phyloP scores from a whole-genome alignment of 495 filamentous ascomycete species.

The Letharia columbiana region DNA sequence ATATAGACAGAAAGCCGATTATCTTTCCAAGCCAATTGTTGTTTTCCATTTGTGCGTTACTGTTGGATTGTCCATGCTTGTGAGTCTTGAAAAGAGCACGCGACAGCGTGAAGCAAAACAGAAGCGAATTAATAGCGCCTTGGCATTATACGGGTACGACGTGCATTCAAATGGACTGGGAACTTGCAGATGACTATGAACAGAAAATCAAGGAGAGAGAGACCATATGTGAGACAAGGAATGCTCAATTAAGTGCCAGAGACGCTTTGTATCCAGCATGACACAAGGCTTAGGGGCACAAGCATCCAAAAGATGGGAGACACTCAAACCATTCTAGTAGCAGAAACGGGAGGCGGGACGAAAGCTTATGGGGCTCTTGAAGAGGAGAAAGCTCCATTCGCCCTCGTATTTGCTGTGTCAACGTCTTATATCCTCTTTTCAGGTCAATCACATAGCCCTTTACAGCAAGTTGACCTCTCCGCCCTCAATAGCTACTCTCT shows the following conservation, averaged over 20 bases:
- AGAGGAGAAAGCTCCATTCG: not conserved
- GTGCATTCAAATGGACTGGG: not conserved
- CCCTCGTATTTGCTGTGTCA: not conserved
- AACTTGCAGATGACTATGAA: not conserved
- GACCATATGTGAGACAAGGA: not conserved
- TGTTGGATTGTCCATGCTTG: not conserved
- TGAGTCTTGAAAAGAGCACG: not conserved
- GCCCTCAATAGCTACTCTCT: not conserved
- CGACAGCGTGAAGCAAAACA: not conserved
- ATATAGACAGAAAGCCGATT: not conserved
- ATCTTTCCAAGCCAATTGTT: not conserved
- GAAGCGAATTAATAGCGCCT: not conserved
- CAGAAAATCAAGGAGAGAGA: not conserved
- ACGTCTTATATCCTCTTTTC: not conserved
- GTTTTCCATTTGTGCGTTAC: not conserved
- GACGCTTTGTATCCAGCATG: not conserved
- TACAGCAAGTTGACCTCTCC: not conserved
- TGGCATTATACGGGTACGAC: not conserved
- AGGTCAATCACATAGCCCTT: not conserved
- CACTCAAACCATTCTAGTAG: not conserved
- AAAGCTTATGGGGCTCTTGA: not conserved
- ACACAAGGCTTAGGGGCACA: not conserved
- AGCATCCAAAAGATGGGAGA: not conserved
- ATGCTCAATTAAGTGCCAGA: not conserved
- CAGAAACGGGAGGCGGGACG: not conserved